A percentile compares a stretch with the other conserved stretches of the same genome.
Evolutionary conservation across 176 grass and related monocot species (phyloP).

Genomic region (Rhynchospora tenuis): DNA sequence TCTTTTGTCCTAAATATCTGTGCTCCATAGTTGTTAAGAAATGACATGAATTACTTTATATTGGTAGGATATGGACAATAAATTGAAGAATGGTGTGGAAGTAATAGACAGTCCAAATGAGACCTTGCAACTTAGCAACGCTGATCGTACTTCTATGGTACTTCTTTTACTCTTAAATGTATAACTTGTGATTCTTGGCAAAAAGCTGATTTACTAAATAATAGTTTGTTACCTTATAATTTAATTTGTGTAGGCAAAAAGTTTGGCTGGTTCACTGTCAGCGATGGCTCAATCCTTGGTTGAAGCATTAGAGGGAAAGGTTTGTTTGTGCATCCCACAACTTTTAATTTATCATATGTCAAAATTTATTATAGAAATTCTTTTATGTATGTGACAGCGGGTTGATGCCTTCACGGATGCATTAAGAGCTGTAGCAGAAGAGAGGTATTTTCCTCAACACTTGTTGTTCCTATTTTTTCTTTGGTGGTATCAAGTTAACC

Average conservation of each 20-base stretch:
- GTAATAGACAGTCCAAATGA: constrained; percentile 51
- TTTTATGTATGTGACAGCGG: constrained; percentile 40
- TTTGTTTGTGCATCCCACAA: constrained; percentile 33
- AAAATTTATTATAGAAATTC: background rate
- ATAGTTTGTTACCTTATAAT: constrained; percentile 17
- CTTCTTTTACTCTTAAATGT: background rate
- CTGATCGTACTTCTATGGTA: constrained; percentile 79
- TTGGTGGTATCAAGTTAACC: constrained; percentile 6
- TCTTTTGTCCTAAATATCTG: background rate
- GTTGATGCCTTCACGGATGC: constrained; percentile 73
- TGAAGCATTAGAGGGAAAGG: constrained; percentile 89
- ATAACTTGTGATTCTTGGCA: background rate
- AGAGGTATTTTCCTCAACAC: constrained; percentile 55
- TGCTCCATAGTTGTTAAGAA: constrained; percentile 1
- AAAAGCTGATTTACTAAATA: background rate
- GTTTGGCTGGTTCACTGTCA: constrained; percentile 56
- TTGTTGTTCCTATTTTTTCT: background rate
- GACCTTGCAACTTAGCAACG: constrained; percentile 35
- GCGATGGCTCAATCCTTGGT: constrained; percentile 59
- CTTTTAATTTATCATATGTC: background rate
- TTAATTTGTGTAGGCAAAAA: constrained; percentile 56
- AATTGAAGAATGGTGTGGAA: constrained; percentile 84
- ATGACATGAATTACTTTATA: constrained; percentile 1
- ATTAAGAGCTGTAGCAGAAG: constrained; percentile 76
- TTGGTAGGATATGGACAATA: constrained; percentile 72